phyloP scores from a whole-genome alignment of 192 early-diverging fungal genomes.

The Diversispora eburnea region DNA sequence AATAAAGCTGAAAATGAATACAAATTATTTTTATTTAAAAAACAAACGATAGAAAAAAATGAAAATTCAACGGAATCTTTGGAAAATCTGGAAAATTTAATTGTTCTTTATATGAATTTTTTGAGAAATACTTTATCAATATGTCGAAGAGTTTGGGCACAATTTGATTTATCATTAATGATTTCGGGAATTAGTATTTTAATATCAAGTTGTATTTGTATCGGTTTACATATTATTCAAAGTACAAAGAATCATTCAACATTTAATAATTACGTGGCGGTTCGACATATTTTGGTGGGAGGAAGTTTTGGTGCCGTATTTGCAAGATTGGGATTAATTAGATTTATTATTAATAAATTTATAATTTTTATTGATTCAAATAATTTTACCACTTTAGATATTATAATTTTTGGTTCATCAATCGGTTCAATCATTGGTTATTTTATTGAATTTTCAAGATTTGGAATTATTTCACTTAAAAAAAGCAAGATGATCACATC shows the following conservation, averaged over 20 bases:
- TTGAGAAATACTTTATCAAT: constrained; percentile 61
- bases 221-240: constrained; percentile 31
- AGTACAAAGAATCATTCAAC: constrained; percentile 27
- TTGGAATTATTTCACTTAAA: constrained; percentile 5
- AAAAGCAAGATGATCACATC: not conserved
- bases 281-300: constrained; percentile 29
- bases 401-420: constrained; percentile 37
- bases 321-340: constrained; percentile 25
- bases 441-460: constrained; percentile 18
- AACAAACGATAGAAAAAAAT: too few relatives aligned
- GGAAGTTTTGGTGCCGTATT: constrained; percentile 23
- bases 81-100: constrained; percentile 31
- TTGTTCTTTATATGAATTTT: constrained; percentile 44
- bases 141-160: constrained; percentile 85
- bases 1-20: constrained; percentile 33
- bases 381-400: constrained; percentile 30
- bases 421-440: constrained; percentile 39
- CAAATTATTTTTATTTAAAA: constrained; percentile 19
- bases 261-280: constrained; percentile 28
- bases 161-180: constrained; percentile 83
- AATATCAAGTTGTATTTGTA: constrained; percentile 36
- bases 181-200: constrained; percentile 64
- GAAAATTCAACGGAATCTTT: not conserved
- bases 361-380: too few relatives aligned
- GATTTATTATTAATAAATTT: constrained; percentile 28